Base-by-base conservation (phyloP, 2,329 filamentous ascomycete species). In the Emergomyces africanus region DNA sequence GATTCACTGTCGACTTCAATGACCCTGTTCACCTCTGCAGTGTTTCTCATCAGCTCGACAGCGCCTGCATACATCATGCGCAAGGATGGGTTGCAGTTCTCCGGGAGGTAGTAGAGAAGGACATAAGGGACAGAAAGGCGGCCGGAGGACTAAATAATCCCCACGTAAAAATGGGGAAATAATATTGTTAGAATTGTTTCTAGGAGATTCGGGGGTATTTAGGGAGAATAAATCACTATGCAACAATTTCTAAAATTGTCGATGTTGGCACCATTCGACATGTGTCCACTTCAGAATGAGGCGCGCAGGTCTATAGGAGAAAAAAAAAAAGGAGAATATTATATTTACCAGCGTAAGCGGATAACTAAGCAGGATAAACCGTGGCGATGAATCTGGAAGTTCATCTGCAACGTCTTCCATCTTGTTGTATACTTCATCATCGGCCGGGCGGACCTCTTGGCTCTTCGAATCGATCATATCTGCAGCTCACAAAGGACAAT, bases 31-130 rank as follows among this genome's bases (percentile, higher is more conserved):
- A 90, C 91, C 76, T 96, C 90, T 61, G 89, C 89, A 58, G 89
- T 95, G 70, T 89, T 95, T 64, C 91, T 84, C 87, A 97, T 90
- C 72, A 97, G 75, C 77, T 99, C 94, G 75, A 96, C 96, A 49
- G 94, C 94, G 44, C 91, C 88, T 35, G 94, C 94, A 72, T 97
- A 99, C 70, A 94, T 78, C 94, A 97, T 97, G 66, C 89, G 84
- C 69, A 88, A 78, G 69, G 91, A 88, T 65, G 81, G 83, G 72
- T 95, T 96, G 76, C 89, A 94, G 54, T 92, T 96, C 57, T 86
- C 87, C 8, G 94, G 94, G 25, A 97, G 84, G 76, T 96, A 97
- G 78, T 95, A 96, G 25, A 99, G 77, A 71, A 97, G 83, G 53
- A 96, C 90, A 72, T 99, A 99, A 10, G 94, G 94, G 2, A 96